A percentile compares a stretch with the other conserved stretches of the same genome.
These are phyloP conservation scores for Hygrophorus pudorinus DNA, from an alignment of 768 basidiomycete species.

Conservation along the genomic window DNA sequence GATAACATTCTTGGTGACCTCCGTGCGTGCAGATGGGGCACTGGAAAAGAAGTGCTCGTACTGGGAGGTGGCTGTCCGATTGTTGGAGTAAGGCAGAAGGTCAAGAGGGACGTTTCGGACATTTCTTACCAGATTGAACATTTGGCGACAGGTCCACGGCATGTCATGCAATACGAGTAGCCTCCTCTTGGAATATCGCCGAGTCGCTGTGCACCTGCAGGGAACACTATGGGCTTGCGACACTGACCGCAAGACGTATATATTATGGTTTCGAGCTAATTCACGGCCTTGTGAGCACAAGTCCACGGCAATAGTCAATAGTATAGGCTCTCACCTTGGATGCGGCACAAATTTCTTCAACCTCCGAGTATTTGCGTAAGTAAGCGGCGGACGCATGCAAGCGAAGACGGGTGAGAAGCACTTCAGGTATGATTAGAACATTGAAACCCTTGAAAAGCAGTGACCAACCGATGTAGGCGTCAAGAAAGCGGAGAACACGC, in stretches of 20 bases:
- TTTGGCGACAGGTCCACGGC: slow-evolving; percentile 32
- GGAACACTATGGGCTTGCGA: slow-evolving; percentile 45
- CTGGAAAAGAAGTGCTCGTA: slow-evolving; percentile 57
- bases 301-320: not conserved
- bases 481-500: slow-evolving; percentile 45
- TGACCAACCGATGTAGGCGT: slow-evolving; percentile 62
- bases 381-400: slow-evolving; percentile 64
- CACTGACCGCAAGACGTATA: slow-evolving; percentile 65
- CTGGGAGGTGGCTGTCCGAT: slow-evolving; percentile 58
- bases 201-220: slow-evolving; percentile 23
- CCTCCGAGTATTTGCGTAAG: slow-evolving; percentile 52
- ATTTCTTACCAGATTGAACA: slow-evolving; percentile 71
- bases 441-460: not conserved
- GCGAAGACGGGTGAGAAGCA: slow-evolving; percentile 50
- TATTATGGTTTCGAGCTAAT: slow-evolving; percentile 60
- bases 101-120: not conserved
- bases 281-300: not conserved
- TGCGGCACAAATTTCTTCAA: slow-evolving; percentile 38
- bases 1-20: slow-evolving; percentile 73
- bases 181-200: slow-evolving; percentile 26
- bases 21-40: slow-evolving; percentile 75
- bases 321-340: slow-evolving; percentile 38
- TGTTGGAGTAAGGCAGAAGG: not conserved
- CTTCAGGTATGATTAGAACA: slow-evolving; percentile 24
- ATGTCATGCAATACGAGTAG: slow-evolving; percentile 47